phyloP scores from a whole-genome alignment of 2,329 filamentous ascomycete genomes.

The Botryotinia calthae region DNA sequence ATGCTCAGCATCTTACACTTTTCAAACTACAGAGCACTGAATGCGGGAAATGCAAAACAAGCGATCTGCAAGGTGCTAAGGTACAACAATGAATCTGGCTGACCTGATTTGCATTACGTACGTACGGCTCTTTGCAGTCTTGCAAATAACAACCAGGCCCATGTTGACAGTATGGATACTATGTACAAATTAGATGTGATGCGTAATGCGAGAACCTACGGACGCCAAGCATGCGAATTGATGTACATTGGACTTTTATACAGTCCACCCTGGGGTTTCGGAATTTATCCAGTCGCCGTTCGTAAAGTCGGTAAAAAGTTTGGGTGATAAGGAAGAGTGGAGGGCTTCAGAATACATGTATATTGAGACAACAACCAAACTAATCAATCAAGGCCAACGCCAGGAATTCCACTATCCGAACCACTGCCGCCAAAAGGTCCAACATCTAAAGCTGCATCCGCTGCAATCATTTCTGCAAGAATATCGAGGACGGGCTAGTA shows the following conservation, averaged over 20 bases:
- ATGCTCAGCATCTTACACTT: neutral
- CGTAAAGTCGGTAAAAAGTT: conserved; percentile 14
- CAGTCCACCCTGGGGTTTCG: conserved; percentile 14
- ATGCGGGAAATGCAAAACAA: conserved; percentile 9
- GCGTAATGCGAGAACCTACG: conserved; percentile 30
- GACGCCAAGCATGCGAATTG: conserved; percentile 30
- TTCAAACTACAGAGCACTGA: neutral
- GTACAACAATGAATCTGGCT: conserved; percentile 14
- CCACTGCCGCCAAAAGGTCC: conserved; percentile 40
- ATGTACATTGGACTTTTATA: conserved; percentile 33
- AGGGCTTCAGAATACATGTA: conserved; percentile 17
- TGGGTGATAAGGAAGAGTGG: conserved; percentile 25
- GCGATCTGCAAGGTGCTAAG: conserved; percentile 13
- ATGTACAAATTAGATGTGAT: conserved; percentile 34
- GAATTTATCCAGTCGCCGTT: conserved; percentile 23
- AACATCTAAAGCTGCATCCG: conserved; percentile 72
- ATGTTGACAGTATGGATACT: conserved; percentile 33
- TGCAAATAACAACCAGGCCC: conserved; percentile 27
- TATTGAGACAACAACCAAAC: conserved; percentile 21
- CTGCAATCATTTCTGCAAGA: conserved; percentile 95
- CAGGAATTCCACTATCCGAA: conserved; percentile 36
- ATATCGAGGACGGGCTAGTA: conserved; percentile 84
- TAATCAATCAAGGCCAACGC: conserved; percentile 39
- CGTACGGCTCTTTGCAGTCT: conserved; percentile 17
- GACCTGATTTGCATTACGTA: conserved; percentile 25